Evolutionary conservation across 805 yeast species (phyloP), one percentile per base, ranked within the genome.

Genomic region (Candida nanaspora): DNA sequence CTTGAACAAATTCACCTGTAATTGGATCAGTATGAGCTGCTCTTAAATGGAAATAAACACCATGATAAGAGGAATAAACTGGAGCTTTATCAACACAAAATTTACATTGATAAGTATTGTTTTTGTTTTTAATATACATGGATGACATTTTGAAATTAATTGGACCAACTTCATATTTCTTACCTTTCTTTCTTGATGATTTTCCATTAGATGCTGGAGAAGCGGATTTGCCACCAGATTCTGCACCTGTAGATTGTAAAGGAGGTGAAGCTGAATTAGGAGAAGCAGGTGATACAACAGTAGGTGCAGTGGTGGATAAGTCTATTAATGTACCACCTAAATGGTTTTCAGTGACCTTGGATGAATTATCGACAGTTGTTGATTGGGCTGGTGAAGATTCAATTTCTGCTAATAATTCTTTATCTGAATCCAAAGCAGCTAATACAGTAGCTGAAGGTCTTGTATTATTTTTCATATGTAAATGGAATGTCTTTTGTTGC

Each of bases 41-140:
- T 36, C 49, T 43, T 41, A 51, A 38, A 39, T 52, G 56, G 46
- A 51, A 50, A 22, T 52, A 52, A 28, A 52, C 49, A 11, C 53
- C 55, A 37, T 52, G 56, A 31, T 52, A 52, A 16, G 50, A 43
- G 15, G 44, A 39, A 37, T 50, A 52, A 18, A 13, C 25, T 9
- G 42, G 41, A 11, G 47, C 38, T 15, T 43, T 30, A 26, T n/a
- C 29, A 26, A 25, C 32, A 36, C 54, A 50, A 26, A 48, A 44
- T 23, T 42, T 44, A 39, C 54, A 50, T 18, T 45, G 40, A 35
- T 40, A 50, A 8, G 46, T 38, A 21, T 41, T 45, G 14, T 43
- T 47, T 18, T 42, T 43, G 11, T 28, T 19, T 26, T 48, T 48
- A 31, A 45, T 35, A 32, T 50, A 50, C 51, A 47, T 47, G 19